phyloP scores from a whole-genome alignment of 331 rosid genomes.

The Acacia pycnantha region DNA sequence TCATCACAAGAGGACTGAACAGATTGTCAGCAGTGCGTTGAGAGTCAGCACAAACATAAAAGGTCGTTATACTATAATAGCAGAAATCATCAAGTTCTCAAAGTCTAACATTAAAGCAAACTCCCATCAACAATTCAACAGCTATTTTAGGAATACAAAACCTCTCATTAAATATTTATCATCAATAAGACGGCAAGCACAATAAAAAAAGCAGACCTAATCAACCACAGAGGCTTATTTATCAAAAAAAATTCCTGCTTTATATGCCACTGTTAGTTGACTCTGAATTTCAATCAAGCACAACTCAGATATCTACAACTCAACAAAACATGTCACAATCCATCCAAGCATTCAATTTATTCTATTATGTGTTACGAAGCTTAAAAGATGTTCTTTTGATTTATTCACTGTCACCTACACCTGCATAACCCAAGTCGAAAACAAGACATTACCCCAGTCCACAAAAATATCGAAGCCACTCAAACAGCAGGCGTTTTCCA shows the following conservation, averaged over 20 bases:
- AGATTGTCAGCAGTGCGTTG: not conserved
- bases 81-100: not conserved
- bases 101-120: not conserved
- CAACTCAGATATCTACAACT: not conserved
- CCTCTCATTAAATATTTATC: not conserved
- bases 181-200: not conserved
- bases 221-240: not conserved
- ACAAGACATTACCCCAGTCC: not conserved
- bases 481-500: not conserved
- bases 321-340: not conserved
- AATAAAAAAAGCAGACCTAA: not conserved
- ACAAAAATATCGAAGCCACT: not conserved
- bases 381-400: not conserved
- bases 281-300: not conserved
- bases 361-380: not conserved
- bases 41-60: not conserved
- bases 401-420: not conserved
- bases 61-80: not conserved
- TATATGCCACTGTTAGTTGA: not conserved
- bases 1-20: not conserved
- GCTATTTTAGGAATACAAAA: not conserved
- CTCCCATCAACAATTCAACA: not conserved
- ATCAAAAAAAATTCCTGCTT: not conserved
- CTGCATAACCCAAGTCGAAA: not conserved
- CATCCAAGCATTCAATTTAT: not conserved